These are phyloP conservation scores for Porphyrellus cyaneotinctus DNA, from an alignment of 768 basidiomycete genomes.

Conservation along the genomic window DNA sequence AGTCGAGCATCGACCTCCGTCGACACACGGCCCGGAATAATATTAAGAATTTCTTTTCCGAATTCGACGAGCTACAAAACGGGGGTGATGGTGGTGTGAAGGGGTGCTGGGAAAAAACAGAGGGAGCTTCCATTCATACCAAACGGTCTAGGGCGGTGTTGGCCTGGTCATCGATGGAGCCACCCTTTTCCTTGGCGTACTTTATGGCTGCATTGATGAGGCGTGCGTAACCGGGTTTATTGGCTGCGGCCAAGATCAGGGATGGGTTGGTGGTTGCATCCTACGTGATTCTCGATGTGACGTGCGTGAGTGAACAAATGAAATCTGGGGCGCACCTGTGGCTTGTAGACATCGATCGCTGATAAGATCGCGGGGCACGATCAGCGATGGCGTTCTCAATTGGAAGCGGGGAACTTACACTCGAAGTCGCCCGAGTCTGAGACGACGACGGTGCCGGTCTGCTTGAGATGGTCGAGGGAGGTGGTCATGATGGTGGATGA, in stretches of 20 bases:
- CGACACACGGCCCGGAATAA: slow-evolving; percentile 98
- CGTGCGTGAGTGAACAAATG: slow-evolving; percentile 5
- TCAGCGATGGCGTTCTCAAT: slow-evolving; percentile 20
- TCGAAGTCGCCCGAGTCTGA: slow-evolving; percentile 98
- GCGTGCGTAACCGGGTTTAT: slow-evolving; percentile 79
- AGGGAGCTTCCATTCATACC: slow-evolving; percentile 43
- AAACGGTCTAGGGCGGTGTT: slow-evolving; percentile 85
- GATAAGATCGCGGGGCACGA: slow-evolving; percentile 26
- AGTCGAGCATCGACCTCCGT: slow-evolving; percentile 98
- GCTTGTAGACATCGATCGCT: slow-evolving; percentile 97
- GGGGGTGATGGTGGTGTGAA: slow-evolving; percentile 14
- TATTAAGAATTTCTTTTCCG: slow-evolving; percentile 89
- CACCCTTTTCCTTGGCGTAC: slow-evolving; percentile 78
- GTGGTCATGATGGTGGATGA: slow-evolving; percentile 60
- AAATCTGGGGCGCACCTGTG: slow-evolving; percentile 54
- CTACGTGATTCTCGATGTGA: slow-evolving; percentile 35
- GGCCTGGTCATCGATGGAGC: slow-evolving; percentile 67
- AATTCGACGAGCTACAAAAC: slow-evolving; percentile 85
- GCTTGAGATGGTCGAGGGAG: slow-evolving; percentile 81
- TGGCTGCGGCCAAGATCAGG: slow-evolving; percentile 87
- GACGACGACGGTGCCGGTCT: slow-evolving; percentile 92
- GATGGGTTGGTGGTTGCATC: slow-evolving; percentile 99
- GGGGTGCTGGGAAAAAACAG: slow-evolving; percentile 4
- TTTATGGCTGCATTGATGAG: slow-evolving; percentile 74
- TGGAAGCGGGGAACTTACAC: slow-evolving; percentile 37